Evolutionary conservation across 768 basidiomycete genomes (phyloP).

Genomic region (Lactifluus volemus): DNA sequence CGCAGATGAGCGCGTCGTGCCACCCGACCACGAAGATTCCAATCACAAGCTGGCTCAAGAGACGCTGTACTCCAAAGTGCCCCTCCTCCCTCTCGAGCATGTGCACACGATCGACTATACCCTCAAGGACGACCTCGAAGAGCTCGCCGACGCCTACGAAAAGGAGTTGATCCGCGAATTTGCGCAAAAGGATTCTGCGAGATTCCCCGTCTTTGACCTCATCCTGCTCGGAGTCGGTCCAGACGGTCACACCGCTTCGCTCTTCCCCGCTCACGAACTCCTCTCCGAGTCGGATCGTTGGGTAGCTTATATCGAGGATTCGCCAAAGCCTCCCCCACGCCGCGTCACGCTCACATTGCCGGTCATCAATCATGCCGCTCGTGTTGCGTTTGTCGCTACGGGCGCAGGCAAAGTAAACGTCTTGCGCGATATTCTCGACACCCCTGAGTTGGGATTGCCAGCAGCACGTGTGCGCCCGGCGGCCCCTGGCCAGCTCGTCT

Average conservation of each 20-base stretch:
- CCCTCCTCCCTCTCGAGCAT: constrained; percentile 67
- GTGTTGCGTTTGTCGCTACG: constrained; percentile 82
- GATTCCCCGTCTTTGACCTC: constrained; percentile 96
- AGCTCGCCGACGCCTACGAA: constrained; percentile 75
- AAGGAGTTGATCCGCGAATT: constrained; percentile 82
- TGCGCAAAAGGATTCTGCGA: constrained; percentile 85
- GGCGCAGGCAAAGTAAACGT: constrained; percentile 78
- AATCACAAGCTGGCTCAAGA: constrained; percentile 74
- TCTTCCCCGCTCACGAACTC: constrained; percentile 90
- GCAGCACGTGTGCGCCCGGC: constrained; percentile 73
- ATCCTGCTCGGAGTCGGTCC: constrained; percentile 95
- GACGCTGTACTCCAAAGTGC: constrained; percentile 73
- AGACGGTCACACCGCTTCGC: constrained; percentile 96
- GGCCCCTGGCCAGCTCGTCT: constrained; percentile 78
- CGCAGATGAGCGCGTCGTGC: constrained; percentile 92
- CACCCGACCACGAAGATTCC: constrained; percentile 86
- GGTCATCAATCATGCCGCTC: constrained; percentile 82
- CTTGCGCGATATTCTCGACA: constrained; percentile 66
- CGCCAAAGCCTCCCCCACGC: constrained; percentile 85
- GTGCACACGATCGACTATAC: constrained; percentile 76
- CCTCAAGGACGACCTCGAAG: constrained; percentile 65
- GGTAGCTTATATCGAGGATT: constrained; percentile 91
- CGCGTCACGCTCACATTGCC: constrained; percentile 91
- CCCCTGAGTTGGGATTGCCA: constrained; percentile 72
- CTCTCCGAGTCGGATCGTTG: constrained; percentile 65